Conservation (phyloP, 495 filamentous ascomycete genomes). For the Aspergillus egyptiacus region DNA sequence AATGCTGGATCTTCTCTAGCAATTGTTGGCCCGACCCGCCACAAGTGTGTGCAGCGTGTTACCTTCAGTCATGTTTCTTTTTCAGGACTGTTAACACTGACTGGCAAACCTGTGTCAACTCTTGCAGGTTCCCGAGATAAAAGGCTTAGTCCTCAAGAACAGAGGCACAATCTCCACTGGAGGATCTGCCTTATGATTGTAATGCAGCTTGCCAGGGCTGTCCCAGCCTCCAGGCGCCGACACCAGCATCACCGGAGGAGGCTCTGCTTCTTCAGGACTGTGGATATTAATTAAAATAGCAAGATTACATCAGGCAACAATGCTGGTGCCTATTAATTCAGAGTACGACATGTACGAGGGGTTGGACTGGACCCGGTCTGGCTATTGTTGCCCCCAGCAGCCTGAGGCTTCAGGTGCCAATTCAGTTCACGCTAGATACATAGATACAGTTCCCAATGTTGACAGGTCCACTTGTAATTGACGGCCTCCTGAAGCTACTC, state of each 20-base stretch:
- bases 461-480: no score
- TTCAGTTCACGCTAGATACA: no score
- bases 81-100: background rate
- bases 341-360: background rate
- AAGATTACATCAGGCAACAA: background rate
- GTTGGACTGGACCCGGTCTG: background rate
- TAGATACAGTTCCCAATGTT: no score
- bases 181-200: background rate
- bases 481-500: no score
- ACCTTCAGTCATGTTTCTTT: background rate
- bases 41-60: background rate
- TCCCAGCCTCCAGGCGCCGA: background rate
- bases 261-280: background rate
- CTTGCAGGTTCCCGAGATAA: background rate
- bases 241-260: background rate
- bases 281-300: background rate
- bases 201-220: background rate
- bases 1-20: background rate
- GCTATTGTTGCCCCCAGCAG: no score
- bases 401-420: no score
- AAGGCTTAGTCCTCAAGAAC: background rate
- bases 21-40: background rate
- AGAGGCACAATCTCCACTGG: background rate
- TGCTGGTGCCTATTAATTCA: no score
- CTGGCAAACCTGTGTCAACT: background rate